Conservation (phyloP, 163 green algal species). For the Prototheca wickerhamii region DNA sequence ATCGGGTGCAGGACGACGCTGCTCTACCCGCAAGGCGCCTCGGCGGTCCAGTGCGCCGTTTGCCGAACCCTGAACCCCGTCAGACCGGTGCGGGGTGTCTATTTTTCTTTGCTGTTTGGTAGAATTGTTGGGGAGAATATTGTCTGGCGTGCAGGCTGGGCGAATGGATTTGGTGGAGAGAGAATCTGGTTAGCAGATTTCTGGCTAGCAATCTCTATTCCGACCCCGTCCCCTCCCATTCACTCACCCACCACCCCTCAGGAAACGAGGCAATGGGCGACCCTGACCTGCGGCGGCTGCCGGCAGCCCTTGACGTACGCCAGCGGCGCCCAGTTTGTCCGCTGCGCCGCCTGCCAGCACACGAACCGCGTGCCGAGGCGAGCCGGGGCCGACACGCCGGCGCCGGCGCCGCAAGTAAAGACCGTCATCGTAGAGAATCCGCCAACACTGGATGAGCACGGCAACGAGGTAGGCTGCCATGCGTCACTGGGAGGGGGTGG, state of each 20-base stretch:
- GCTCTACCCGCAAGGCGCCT: constrained; percentile 76
- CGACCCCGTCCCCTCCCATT: too few relatives aligned
- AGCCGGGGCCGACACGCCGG: not conserved
- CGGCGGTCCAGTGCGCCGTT: constrained; percentile 83
- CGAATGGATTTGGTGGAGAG: too few relatives aligned
- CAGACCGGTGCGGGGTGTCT: constrained; percentile 39
- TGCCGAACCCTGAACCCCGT: constrained; percentile 71
- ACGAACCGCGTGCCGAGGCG: constrained; percentile 54
- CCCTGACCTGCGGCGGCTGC: too few relatives aligned
- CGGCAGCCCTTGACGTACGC: too few relatives aligned
- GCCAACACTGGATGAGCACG: constrained; percentile 54
- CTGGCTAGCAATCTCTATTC: too few relatives aligned
- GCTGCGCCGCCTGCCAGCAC: constrained; percentile 70
- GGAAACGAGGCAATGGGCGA: too few relatives aligned
- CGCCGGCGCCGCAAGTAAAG: constrained; percentile 10
- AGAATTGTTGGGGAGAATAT: not conserved
- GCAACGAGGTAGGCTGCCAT: constrained; percentile 77
- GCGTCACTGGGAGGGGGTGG: not conserved
- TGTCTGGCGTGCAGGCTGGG: too few relatives aligned
- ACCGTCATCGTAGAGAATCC: constrained; percentile 79
- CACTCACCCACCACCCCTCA: too few relatives aligned
- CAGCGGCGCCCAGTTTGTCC: too few relatives aligned
- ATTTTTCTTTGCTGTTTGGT: not conserved
- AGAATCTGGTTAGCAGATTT: too few relatives aligned
- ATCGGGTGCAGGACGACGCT: constrained; percentile 72